Evolutionary conservation across 2,329 filamentous ascomycete genomes (phyloP), one percentile per base, ranked within the genome.

Genomic region (Alternaria incomplexa): DNA sequence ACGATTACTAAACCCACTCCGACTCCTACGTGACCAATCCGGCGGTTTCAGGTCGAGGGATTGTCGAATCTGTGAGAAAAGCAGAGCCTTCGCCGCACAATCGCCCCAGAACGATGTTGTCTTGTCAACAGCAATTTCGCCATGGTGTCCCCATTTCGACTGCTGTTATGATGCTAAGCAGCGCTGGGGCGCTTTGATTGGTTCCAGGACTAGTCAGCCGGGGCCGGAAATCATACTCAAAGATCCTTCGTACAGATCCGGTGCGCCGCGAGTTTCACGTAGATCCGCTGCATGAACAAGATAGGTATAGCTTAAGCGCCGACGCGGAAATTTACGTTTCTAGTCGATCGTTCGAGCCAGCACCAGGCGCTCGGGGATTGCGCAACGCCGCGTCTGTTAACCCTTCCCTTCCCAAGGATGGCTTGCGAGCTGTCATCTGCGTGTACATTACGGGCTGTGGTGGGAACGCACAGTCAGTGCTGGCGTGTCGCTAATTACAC

Each of bases 311-410:
- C 60, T 64, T 61, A 66, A 64, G 72, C 67, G 71, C 74, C 56
- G 66, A 68, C 70, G 67, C 73, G 73, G 73, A 77, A 77, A 76
- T 77, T 76, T 74, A 74, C 68, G 70, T 68, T 65, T 70, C 68
- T 66, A 75, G 71, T 67, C 68, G 70, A 76, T 77, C 70, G 68
- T 71, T 72, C 66, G 68, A 67, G 72, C 67, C 68, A 64, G 73
- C 70, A 73, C 77, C 77, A 77, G 77, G 73, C 70, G 70, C 72
- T 75, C 76, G 77, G 77, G 75, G 74, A 79, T 79, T 79, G 76
- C 75, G 75, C 75, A 79, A 79, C 73, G 73, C 73, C 74, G 73
- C 73, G 66, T 68, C 50, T 66, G 66, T 65, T 61, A 52, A 67
- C 54, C 67, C 63, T 65, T 74, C 67, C 66, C 67, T 73, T 57